Base-by-base conservation (phyloP, 2,329 filamentous ascomycete species). In the Eutypa lata region DNA sequence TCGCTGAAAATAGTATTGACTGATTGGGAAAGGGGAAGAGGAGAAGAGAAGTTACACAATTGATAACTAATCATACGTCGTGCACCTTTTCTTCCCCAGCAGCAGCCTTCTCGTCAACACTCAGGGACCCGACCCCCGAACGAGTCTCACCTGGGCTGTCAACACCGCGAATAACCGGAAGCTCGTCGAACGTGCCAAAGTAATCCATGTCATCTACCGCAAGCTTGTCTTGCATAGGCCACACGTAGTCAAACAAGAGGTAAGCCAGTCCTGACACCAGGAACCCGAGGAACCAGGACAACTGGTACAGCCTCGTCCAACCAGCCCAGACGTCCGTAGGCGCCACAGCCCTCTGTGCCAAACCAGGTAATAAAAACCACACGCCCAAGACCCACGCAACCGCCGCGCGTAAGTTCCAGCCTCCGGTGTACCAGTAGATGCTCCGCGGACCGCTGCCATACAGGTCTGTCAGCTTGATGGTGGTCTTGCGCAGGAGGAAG, bases 401-500 rank as follows among this genome's bases (percentile, higher is more conserved):
- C n/a, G n/a, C n/a, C n/a, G 51, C n/a, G n/a, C n/a, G n/a, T n/a
- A 31, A 10, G 26, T 31, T 31, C 26, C 26, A 31, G 26, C 26
- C 26, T 5, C 10, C 10, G 26, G 10, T 31, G 26, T n/a, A n/a
- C n/a, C n/a, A n/a, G n/a, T n/a, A n/a, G n/a, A n/a, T n/a, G n/a
- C n/a, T n/a, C n/a, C n/a, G n/a, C n/a, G n/a, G n/a, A n/a, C n/a
- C n/a, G n/a, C n/a, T n/a, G 26, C 26, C 26, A 10, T 31, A 73
- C 1, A 73, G 59, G 37, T 68, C 61, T 2, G 65, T 67, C 11
- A 72, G 62, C 54, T 68, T 69, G n/a, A 70, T 57, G 35, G 57
- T 62, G 28, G 66, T 61, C 7, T 59, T 63, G 40, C 67, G 66
- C 11, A 71, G 51, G 28, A 70, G 35, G 61, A 69, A 63, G 65